A percentile compares a stretch with the other conserved stretches of the same genome.
Evolutionary conservation across 192 early-diverging fungal species (phyloP).

Genomic region (Mortierella antarctica): DNA sequence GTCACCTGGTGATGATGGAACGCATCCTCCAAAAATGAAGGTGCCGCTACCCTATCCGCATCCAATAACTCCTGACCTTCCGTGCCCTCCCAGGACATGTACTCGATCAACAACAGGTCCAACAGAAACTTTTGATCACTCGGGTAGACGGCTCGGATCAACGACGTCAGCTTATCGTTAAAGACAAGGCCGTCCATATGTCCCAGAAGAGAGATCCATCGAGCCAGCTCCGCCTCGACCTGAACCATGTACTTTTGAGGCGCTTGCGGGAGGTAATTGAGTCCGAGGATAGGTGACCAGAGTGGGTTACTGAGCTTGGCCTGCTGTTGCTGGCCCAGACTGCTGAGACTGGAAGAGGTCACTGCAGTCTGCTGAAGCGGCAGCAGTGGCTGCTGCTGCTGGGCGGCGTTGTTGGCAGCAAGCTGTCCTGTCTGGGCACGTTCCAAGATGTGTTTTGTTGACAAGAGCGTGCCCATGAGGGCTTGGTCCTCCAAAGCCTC

Average conservation of each 20-base stretch:
- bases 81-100: constrained; percentile 37
- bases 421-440: constrained; percentile 18
- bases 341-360: not conserved
- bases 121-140: constrained; percentile 49
- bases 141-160: constrained; percentile 46
- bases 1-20: not conserved
- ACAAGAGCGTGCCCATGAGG: not conserved
- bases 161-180: constrained; percentile 14
- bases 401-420: not conserved
- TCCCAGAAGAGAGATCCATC: constrained; percentile 32
- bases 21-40: not conserved
- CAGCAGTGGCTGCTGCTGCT: not conserved
- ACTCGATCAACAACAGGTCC: constrained; percentile 42
- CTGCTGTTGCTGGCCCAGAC: not conserved
- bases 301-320: constrained; percentile 42
- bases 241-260: constrained; percentile 21
- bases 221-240: constrained; percentile 23
- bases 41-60: constrained; percentile 4
- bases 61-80: constrained; percentile 1
- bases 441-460: constrained; percentile 18
- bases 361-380: constrained; percentile 2
- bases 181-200: constrained; percentile 38
- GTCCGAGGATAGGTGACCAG: constrained; percentile 38
- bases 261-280: constrained; percentile 22
- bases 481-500: not conserved